Base-by-base conservation (phyloP, 2,329 filamentous ascomycete genomes). In the Ophiostoma montium region DNA sequence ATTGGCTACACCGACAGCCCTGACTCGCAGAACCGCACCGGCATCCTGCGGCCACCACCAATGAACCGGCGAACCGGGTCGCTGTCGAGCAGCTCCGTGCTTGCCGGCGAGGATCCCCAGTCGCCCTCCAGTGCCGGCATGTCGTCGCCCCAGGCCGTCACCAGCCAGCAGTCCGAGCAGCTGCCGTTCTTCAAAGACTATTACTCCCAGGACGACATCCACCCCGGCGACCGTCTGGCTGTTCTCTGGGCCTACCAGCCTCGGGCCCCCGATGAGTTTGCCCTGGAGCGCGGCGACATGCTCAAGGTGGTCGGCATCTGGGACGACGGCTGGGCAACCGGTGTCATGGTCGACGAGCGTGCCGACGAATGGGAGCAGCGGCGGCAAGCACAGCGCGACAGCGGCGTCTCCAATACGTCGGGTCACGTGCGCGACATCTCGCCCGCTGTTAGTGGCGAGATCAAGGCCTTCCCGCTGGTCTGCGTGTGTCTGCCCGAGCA, bases 291-390 rank as follows among this genome's bases (percentile, higher is more conserved):
- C 51, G 92, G 92, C 48, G 92, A 98, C 62, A 95, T 98, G 89
- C 75, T 98, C 60, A 96, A 95, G 68, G 82, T 98, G 13, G 84
- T 96, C 31, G 92, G 92, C 54, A 98, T 98, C 57, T 98, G 92
- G 92, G 92, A 98, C 60, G 92, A 98, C 63, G 92, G 92, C 43
- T 98, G 92, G 92, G 92, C 92, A 11, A 98, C 92, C 1, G 92
- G 92, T 58, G 76, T 95, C 49, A 74, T 94, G 61, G 69, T 94
- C 50, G 75, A 82, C 48, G 86, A 94, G 58, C 76, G 79, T 49
- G 88, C 88, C 2, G 90, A 96, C 53, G 86, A 95, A 55, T 95
- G 87, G 80, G 86, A 94, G 58, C 74, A 76, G 39, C 76, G 82
- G 55, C 77, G 79, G 58, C 81, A 85, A 59, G 70, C 80, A 32